Evolutionary conservation across 2,329 filamentous ascomycete genomes (phyloP).

Genomic region (Bipolaris sorokiniana): DNA sequence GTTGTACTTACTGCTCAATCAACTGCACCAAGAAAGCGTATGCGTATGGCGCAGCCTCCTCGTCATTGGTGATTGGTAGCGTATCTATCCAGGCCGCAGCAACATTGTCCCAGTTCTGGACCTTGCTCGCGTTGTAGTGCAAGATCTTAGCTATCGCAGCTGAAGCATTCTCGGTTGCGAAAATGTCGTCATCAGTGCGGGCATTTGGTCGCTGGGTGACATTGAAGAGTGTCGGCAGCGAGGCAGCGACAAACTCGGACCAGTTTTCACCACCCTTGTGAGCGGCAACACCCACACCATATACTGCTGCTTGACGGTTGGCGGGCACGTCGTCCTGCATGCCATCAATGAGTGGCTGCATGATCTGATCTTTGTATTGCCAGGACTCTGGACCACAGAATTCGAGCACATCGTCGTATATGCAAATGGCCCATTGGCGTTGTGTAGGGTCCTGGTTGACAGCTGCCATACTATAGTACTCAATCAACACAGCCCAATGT

Average conservation of each 20-base stretch:
- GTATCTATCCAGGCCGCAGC: slow-evolving; percentile 89
- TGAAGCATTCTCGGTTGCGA: slow-evolving; percentile 96
- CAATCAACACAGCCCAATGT: slow-evolving; percentile 83
- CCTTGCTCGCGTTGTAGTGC: slow-evolving; percentile 81
- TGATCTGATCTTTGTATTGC: slow-evolving; percentile 84
- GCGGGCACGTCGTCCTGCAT: slow-evolving; percentile 85
- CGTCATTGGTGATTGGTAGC: slow-evolving; percentile 89
- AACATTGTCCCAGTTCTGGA: slow-evolving; percentile 76
- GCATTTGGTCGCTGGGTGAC: slow-evolving; percentile 81
- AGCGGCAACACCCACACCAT: slow-evolving; percentile 93
- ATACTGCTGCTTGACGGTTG: slow-evolving; percentile 93
- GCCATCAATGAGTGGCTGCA: slow-evolving; percentile 83
- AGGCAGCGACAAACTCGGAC: slow-evolving; percentile 83
- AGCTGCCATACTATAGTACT: slow-evolving; percentile 86
- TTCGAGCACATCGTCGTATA: slow-evolving; percentile 96
- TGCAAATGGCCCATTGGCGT: slow-evolving; percentile 98
- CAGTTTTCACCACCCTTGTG: slow-evolving; percentile 88
- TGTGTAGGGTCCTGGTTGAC: slow-evolving; percentile 83
- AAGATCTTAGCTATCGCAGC: slow-evolving; percentile 97
- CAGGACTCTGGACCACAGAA: slow-evolving; percentile 92
- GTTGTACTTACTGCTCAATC: slow-evolving; percentile 83
- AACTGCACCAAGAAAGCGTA: slow-evolving; percentile 91
- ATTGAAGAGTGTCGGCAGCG: slow-evolving; percentile 82
- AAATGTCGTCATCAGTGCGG: slow-evolving; percentile 89
- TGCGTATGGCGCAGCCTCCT: slow-evolving; percentile 95